Base-by-base conservation (phyloP, 805 yeast species). In the Candida xyloterini region DNA sequence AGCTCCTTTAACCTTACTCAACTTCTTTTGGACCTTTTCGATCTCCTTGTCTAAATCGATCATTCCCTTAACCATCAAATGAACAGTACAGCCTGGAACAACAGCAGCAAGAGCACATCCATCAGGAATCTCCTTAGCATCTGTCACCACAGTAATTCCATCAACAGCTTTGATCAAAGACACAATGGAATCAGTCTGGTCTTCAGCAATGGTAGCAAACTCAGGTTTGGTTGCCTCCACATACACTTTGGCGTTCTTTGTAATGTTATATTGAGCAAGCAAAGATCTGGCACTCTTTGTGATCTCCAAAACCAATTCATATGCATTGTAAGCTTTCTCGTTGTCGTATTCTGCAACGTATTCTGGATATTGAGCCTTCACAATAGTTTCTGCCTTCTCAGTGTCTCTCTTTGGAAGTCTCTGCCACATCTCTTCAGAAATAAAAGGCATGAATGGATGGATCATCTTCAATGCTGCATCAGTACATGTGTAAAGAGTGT, bases 351-450 rank as follows among this genome's bases (percentile, higher is more conserved):
- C 77, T 39, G 68, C 54, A 38, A 70, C 68, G 63, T 70, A 82
- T 40, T 65, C 75, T 42, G 99, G 99, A 71, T 80, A 93, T 35
- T 71, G 53, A 29, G 96, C 95, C 59, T 78, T 78, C 36, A 80
- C 81, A 62, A 93, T 88, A 15, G 96, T 75, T 36, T 65, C 69
- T 20, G 88, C 71, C 15, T 67, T 66, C 55, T 86, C 96, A 38
- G 79, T 68, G 7, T 78, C 74, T 61, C 96, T 81, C 58, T 84
- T 83, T 55, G 98, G 98, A 58, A 93, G 71, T 68, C 98, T 86
- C 72, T 93, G 99, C 97, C 97, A 93, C 86, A 93, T 79, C 73
- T 93, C 99, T 68, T 93, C 99, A 33, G 98, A 83, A 52, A 93
- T 72, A 62, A 79, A 93, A 27, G 99, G 99, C 99, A 93, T 93